Evolutionary conservation across 345 rosid genomes (phyloP).

Genomic region (Leavenworthia alabamica): DNA sequence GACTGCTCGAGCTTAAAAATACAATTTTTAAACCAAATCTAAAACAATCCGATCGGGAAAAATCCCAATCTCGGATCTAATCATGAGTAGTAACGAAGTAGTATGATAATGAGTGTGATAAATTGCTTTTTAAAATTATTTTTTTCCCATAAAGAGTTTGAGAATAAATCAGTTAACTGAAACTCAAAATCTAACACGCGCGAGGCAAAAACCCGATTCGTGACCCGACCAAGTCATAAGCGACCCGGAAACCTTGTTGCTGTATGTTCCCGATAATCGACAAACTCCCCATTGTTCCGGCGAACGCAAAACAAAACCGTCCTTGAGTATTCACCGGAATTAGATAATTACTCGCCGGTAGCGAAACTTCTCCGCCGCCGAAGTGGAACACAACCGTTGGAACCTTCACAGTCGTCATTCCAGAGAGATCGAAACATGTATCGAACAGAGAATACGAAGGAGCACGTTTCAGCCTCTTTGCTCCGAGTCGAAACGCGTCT

Average conservation of each 20-base stretch:
- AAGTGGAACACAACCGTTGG: constrained; percentile 76
- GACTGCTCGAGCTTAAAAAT: neutral
- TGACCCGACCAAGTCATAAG: constrained; percentile 64
- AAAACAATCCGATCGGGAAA: neutral
- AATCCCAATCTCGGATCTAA: constrained; percentile 4
- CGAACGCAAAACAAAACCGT: constrained; percentile 87
- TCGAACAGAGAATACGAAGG: constrained; percentile 62
- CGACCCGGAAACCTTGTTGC: constrained; percentile 90
- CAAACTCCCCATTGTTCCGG: constrained; percentile 78
- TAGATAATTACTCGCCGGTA: constrained; percentile 83
- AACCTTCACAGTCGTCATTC: constrained; percentile 55
- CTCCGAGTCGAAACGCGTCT: constrained; percentile 49
- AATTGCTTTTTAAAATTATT: neutral
- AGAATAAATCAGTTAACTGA: constrained; percentile 11
- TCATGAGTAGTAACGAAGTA: neutral
- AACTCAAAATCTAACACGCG: constrained; percentile 43
- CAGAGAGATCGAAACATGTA: constrained; percentile 68
- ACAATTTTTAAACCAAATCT: neutral
- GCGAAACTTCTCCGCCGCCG: constrained; percentile 55
- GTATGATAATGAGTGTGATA: neutral
- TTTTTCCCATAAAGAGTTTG: neutral
- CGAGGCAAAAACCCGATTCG: constrained; percentile 78
- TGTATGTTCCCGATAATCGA: constrained; percentile 89
- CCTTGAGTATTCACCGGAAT: constrained; percentile 71
- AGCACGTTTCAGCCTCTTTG: constrained; percentile 41